These are phyloP conservation scores for Ophiocordyceps camponoti-rufipedis DNA, from an alignment of 2,329 filamentous ascomycete species.

Conservation along the genomic window DNA sequence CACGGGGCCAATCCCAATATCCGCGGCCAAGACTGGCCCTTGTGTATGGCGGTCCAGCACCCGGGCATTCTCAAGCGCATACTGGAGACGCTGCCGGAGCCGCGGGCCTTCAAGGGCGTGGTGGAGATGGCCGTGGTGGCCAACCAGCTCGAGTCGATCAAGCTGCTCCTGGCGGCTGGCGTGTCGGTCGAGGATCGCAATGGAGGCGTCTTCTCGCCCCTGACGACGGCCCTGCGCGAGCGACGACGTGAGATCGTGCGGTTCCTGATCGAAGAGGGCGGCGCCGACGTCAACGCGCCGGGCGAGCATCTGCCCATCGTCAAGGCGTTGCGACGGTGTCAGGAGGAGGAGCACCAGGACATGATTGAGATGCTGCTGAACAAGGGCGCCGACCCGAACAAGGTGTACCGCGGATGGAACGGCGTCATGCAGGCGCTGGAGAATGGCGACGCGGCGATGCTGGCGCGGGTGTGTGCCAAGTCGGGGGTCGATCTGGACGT, in stretches of 20 bases:
- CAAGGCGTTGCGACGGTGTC: constrained; percentile 44
- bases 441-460: constrained; percentile 37
- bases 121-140: constrained; percentile 51
- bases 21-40: constrained; percentile 51
- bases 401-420: constrained; percentile 48
- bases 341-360: constrained; percentile 34
- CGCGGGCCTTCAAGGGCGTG: constrained; percentile 44
- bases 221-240: constrained; percentile 50
- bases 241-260: constrained; percentile 39
- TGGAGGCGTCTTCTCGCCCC: constrained; percentile 51
- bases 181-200: constrained; percentile 55
- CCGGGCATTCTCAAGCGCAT: constrained; percentile 41
- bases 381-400: constrained; percentile 49
- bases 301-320: constrained; percentile 55
- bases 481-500: constrained; percentile 31
- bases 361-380: constrained; percentile 45
- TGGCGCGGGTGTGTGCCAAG: constrained; percentile 31
- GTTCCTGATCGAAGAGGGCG: constrained; percentile 41
- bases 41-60: constrained; percentile 48
- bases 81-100: constrained; percentile 35
- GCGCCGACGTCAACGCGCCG: constrained; percentile 46
- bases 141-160: constrained; percentile 48
- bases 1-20: constrained; percentile 43
- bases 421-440: constrained; percentile 47
- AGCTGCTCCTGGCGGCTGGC: constrained; percentile 43